A percentile compares a stretch with the other conserved stretches of the same genome.
phyloP scores from a whole-genome alignment of 441 rosid genomes.

The Kokia cookei region DNA sequence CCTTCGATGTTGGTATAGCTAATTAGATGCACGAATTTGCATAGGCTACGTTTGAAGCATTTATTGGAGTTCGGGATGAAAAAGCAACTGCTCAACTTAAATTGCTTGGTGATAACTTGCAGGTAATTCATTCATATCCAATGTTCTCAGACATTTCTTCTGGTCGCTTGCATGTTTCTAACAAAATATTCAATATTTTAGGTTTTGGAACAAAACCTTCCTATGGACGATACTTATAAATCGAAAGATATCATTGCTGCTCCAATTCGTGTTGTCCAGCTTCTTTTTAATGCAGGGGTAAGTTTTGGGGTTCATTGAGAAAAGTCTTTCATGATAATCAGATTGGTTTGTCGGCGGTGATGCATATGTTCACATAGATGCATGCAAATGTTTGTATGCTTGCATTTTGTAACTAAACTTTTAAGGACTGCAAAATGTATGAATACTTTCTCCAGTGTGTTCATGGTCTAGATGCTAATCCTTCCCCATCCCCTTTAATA shows the following conservation, averaged over 20 bases:
- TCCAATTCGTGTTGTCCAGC: constrained; percentile 90
- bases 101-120: constrained; percentile 83
- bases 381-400: neutral
- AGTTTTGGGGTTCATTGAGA: constrained; percentile 22
- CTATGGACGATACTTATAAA: constrained; percentile 68
- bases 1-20: constrained; percentile 5
- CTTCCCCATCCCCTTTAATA: neutral
- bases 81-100: constrained; percentile 76
- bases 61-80: constrained; percentile 84
- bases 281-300: constrained; percentile 85
- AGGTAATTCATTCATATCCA: constrained; percentile 30
- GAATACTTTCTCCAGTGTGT: neutral
- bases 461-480: neutral
- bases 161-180: constrained; percentile 5
- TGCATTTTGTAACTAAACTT: neutral
- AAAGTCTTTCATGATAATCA: neutral
- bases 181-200: constrained; percentile 18
- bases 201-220: constrained; percentile 89
- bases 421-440: neutral
- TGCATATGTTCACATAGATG: neutral
- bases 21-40: constrained; percentile 9
- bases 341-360: neutral
- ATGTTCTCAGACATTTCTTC: neutral
- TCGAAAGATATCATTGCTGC: constrained; percentile 76
- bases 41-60: constrained; percentile 88